Conservation (phyloP, 495 filamentous ascomycete genomes). For the Aspergillus nidulans region DNA sequence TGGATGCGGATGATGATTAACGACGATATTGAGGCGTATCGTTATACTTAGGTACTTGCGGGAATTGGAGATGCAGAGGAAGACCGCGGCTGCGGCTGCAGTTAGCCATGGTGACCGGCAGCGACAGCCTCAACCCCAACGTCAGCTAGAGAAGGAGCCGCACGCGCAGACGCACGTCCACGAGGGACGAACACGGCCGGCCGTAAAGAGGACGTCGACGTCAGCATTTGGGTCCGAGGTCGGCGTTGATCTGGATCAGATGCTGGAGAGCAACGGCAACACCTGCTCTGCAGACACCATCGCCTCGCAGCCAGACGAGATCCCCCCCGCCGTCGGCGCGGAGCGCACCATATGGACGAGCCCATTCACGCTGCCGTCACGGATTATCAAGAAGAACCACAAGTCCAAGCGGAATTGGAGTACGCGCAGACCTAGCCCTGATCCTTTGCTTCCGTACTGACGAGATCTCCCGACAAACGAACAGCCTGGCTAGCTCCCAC, state of each 20-base stretch:
- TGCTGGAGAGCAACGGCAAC: background rate
- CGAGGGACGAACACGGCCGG: background rate
- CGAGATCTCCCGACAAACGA: background rate
- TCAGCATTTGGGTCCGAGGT: background rate
- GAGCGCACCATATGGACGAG: constrained; percentile 3
- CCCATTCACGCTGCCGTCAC: constrained; percentile 3
- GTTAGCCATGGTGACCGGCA: background rate
- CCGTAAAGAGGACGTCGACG: background rate
- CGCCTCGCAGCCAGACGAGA: background rate
- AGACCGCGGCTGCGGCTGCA: background rate
- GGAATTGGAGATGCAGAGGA: background rate
- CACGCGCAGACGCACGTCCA: background rate
- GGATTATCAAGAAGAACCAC: constrained; percentile 7
- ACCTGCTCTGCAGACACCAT: background rate
- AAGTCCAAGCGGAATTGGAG: constrained; percentile 23
- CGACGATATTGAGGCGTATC: background rate
- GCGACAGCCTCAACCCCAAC: background rate
- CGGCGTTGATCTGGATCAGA: background rate
- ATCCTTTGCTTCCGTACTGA: background rate
- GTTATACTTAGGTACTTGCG: background rate
- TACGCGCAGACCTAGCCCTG: constrained; percentile 16
- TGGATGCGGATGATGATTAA: background rate
- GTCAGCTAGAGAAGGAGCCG: background rate
- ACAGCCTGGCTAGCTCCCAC: constrained; percentile 30
- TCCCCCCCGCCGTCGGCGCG: background rate